Evolutionary conservation across 495 filamentous ascomycete species (phyloP).

Genomic region (Pseudoneurospora amorphoporcata): DNA sequence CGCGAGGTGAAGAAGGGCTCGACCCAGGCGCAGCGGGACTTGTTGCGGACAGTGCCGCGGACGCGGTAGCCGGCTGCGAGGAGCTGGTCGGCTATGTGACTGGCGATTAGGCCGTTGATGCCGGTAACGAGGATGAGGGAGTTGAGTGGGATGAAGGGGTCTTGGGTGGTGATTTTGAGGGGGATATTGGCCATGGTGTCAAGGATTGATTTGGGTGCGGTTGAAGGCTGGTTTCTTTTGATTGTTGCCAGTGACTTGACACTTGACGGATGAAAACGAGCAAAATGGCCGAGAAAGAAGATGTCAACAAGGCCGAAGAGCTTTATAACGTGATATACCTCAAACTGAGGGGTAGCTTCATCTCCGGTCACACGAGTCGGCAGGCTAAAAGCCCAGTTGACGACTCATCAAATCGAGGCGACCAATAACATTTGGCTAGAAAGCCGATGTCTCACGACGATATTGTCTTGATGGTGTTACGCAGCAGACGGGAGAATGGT

Average conservation of each 20-base stretch:
- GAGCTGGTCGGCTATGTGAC: slow-evolving; percentile 39
- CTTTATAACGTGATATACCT: background rate
- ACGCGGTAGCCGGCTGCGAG: slow-evolving; percentile 41
- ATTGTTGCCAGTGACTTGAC: background rate
- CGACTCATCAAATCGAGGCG: background rate
- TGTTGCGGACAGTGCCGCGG: slow-evolving; percentile 39
- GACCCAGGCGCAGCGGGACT: slow-evolving; percentile 31
- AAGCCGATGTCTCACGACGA: background rate
- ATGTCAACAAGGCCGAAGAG: background rate
- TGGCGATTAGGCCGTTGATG: slow-evolving; percentile 46
- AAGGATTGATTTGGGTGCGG: background rate
- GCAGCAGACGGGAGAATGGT: background rate
- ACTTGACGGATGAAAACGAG: background rate
- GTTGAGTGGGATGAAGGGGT: slow-evolving; percentile 10
- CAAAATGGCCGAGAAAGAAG: background rate
- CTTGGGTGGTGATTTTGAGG: slow-evolving; percentile 2
- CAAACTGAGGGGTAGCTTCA: background rate
- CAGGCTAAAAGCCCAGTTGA: background rate
- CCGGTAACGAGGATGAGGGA: slow-evolving; percentile 42
- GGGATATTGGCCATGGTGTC: background rate
- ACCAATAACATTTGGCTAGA: background rate
- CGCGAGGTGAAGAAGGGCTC: slow-evolving; percentile 27
- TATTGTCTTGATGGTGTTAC: background rate
- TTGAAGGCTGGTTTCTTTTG: background rate
- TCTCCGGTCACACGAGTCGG: background rate